Percentiles rank a stretch among this genome's conserved stretches.
phyloP scores from a whole-genome alignment of 345 rosid genomes.

The Nasturtium officinale region DNA sequence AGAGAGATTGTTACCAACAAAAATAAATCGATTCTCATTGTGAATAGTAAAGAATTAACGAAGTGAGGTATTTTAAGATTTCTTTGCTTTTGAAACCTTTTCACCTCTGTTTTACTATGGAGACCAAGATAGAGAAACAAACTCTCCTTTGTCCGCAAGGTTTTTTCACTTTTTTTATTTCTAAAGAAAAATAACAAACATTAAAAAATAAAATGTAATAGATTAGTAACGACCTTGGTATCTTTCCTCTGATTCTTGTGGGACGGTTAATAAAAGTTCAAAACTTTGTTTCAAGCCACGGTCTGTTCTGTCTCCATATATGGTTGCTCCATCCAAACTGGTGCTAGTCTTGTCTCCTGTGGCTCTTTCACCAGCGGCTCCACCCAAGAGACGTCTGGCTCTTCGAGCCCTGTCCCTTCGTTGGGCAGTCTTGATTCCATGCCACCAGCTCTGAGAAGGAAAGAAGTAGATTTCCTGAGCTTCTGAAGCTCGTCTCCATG shows the following conservation, averaged over 20 bases:
- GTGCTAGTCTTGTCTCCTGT: slow-evolving; percentile 44
- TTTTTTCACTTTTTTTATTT: slow-evolving; percentile 20
- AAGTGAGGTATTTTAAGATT: slow-evolving; percentile 31
- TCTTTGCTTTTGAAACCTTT: slow-evolving; percentile 31
- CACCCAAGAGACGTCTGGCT: slow-evolving; percentile 83
- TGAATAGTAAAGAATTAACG: slow-evolving; percentile 36
- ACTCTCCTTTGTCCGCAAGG: slow-evolving; percentile 21
- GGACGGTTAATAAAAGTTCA: slow-evolving; percentile 33
- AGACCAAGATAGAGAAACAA: slow-evolving; percentile 31
- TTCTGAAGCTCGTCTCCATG: slow-evolving; percentile 74
- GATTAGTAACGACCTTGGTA: slow-evolving; percentile 36
- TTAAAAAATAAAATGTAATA: slow-evolving; percentile 36
- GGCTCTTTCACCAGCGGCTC: slow-evolving; percentile 68
- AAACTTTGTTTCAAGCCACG: slow-evolving; percentile 56
- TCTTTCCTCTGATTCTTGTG: slow-evolving; percentile 17
- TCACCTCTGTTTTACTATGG: slow-evolving; percentile 39
- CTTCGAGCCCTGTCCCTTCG: slow-evolving; percentile 44
- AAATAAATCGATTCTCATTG: slow-evolving; percentile 27
- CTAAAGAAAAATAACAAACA: slow-evolving; percentile 35
- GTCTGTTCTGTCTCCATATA: slow-evolving; percentile 81
- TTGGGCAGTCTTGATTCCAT: slow-evolving; percentile 25
- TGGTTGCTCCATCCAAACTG: slow-evolving; percentile 79
- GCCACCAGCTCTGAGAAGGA: slow-evolving; percentile 53
- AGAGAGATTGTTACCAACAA: slow-evolving; percentile 5
- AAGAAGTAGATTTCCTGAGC: slow-evolving; percentile 71